These are phyloP conservation scores for Lentinula edodes DNA, from an alignment of 768 basidiomycete species.

Conservation along the genomic window DNA sequence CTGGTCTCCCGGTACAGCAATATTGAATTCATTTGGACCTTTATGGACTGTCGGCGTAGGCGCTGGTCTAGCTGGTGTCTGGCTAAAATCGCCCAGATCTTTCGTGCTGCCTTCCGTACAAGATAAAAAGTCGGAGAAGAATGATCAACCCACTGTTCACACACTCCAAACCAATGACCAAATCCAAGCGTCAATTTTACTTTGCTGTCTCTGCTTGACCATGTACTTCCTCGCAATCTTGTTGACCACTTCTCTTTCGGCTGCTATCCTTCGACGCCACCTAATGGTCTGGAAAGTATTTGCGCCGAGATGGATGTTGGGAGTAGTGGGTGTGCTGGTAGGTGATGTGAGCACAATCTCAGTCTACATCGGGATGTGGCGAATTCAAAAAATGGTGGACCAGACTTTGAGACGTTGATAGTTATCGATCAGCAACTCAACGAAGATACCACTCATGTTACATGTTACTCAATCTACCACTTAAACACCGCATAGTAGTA, in stretches of 20 bases:
- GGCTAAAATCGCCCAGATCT: conserved; percentile 30
- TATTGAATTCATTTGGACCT: conserved; percentile 74
- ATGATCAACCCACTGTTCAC: not conserved
- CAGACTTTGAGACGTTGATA: not conserved
- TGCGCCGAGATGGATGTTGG: conserved; percentile 89
- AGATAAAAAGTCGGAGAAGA: conserved; percentile 18
- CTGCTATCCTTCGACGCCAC: conserved; percentile 75
- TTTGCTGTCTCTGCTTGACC: conserved; percentile 59
- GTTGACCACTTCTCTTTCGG: conserved; percentile 64
- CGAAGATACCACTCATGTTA: too few relatives aligned
- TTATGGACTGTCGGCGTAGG: conserved; percentile 61
- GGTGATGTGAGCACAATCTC: conserved; percentile 67
- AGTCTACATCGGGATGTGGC: conserved; percentile 51
- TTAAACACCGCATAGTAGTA: too few relatives aligned
- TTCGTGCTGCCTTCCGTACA: not conserved
- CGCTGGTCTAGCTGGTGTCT: conserved; percentile 67
- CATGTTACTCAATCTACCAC: too few relatives aligned
- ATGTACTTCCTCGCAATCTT: conserved; percentile 63
- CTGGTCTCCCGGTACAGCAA: conserved; percentile 66
- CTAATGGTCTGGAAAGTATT: conserved; percentile 99
- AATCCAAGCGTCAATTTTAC: not conserved
- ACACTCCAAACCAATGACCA: not conserved
- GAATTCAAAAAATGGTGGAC: not conserved
- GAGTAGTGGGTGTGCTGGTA: conserved; percentile 55
- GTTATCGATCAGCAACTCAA: too few relatives aligned